Conservation (phyloP, 768 basidiomycete species). For the Lentinula edodes region DNA sequence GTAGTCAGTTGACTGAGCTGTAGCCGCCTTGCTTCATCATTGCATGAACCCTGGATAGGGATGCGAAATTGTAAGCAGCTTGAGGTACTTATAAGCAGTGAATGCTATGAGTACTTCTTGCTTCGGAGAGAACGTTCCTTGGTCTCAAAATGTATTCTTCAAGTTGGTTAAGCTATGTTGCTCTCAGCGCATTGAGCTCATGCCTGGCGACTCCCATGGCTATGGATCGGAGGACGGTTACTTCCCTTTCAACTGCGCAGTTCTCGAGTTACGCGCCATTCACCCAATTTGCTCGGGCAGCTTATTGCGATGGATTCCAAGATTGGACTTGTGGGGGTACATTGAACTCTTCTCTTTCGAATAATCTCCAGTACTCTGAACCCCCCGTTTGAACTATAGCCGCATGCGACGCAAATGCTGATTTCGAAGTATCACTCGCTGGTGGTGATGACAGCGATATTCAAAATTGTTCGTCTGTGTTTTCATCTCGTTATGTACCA, state of each 20-base stretch:
- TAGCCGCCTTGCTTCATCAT: not conserved
- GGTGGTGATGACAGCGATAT: conserved; percentile 34
- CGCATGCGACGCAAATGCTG: not conserved
- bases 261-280: conserved; percentile 28
- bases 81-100: not conserved
- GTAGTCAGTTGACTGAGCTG: not conserved
- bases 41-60: not conserved
- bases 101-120: too few species aligned
- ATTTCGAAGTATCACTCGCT: not conserved
- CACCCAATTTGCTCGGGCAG: conserved; percentile 36
- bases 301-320: conserved; percentile 31
- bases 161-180: not conserved
- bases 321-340: conserved; percentile 36
- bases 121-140: not conserved
- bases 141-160: not conserved
- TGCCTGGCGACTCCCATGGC: not conserved
- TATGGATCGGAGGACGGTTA: not conserved
- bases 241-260: conserved; percentile 12
- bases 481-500: not conserved
- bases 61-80: not conserved
- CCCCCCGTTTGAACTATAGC: not conserved
- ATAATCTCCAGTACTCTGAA: too few species aligned
- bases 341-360: not conserved
- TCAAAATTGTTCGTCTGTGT: conserved; percentile 31
- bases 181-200: not conserved